Percentiles rank a stretch among this genome's conserved stretches.
These are phyloP conservation scores for Pilobolus umbonatus DNA, from an alignment of 192 early-diverging fungal species.

Conservation along the genomic window DNA sequence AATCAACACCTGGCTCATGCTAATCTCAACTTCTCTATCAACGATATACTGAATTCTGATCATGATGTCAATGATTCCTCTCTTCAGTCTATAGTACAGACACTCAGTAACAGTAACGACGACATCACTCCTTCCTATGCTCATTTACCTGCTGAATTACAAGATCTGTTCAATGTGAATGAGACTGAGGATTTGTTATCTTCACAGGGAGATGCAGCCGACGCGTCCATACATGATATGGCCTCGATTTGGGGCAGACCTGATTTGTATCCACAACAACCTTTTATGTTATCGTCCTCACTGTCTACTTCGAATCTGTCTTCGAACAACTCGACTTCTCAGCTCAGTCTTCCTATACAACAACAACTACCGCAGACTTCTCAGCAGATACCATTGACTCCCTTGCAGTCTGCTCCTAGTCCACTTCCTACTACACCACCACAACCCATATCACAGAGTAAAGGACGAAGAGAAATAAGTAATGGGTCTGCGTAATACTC, in stretches of 20 bases:
- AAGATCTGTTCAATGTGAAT: constrained; percentile 9
- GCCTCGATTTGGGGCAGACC: background rate
- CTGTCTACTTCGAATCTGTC: background rate
- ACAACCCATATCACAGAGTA: background rate
- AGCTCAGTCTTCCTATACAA: background rate
- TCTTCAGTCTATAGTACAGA: constrained; percentile 19
- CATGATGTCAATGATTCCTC: constrained; percentile 13
- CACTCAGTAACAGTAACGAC: constrained; percentile 10
- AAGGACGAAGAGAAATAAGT: too few relatives aligned
- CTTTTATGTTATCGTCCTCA: constrained; percentile 4
- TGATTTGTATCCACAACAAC: background rate
- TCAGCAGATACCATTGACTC: background rate
- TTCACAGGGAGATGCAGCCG: background rate
- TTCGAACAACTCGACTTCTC: background rate
- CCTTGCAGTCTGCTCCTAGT: background rate
- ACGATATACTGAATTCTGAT: constrained; percentile 14
- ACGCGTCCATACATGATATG: constrained; percentile 18
- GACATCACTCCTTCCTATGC: constrained; percentile 4
- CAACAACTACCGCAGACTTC: background rate
- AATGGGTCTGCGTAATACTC: background rate
- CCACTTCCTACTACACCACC: background rate
- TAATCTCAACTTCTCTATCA: constrained; percentile 19
- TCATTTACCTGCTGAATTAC: constrained; percentile 19
- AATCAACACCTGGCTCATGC: background rate
- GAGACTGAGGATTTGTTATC: constrained; percentile 18